A percentile compares a stretch with the other conserved stretches of the same genome.
phyloP scores from a whole-genome alignment of 306 rosid species.

The Sesbania bispinosa region DNA sequence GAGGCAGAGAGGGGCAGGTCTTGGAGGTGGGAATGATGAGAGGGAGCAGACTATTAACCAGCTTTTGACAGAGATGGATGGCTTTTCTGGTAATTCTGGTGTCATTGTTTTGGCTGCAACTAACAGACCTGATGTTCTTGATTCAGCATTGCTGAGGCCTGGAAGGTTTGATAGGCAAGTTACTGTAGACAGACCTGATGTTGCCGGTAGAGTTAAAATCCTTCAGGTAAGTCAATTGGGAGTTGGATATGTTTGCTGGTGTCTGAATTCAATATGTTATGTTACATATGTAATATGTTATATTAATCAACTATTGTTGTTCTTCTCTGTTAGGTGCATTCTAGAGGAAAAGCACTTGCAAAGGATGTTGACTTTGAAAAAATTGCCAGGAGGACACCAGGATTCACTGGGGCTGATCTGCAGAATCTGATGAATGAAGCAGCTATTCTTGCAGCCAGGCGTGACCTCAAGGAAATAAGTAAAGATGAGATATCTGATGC shows the following conservation, averaged over 20 bases:
- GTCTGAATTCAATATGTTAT: background rate
- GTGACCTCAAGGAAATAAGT: slow-evolving; percentile 96
- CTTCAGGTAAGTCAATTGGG: slow-evolving; percentile 81
- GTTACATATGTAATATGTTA: background rate
- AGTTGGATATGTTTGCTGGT: too few relatives aligned
- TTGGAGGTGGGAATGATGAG: slow-evolving; percentile 99
- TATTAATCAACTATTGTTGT: background rate
- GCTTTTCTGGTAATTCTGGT: slow-evolving; percentile 93
- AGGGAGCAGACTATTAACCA: slow-evolving; percentile 98
- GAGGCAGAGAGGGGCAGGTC: slow-evolving; percentile 99
- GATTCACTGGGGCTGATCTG: slow-evolving; percentile 70
- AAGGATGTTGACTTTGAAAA: slow-evolving; percentile 97
- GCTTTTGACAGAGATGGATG: slow-evolving; percentile 98
- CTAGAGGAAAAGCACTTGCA: slow-evolving; percentile 82
- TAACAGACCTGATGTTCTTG: slow-evolving; percentile 95
- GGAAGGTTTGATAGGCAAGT: slow-evolving; percentile 96
- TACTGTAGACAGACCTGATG: slow-evolving; percentile 97
- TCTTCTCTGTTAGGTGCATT: slow-evolving; percentile 69
- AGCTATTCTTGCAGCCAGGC: slow-evolving; percentile 98
- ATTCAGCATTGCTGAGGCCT: slow-evolving; percentile 81
- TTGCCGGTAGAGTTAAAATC: slow-evolving; percentile 93
- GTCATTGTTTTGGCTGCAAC: slow-evolving; percentile 98
- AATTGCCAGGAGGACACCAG: slow-evolving; percentile 96
- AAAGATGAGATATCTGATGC: slow-evolving; percentile 99
- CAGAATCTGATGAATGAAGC: slow-evolving; percentile 98